Percentiles rank a stretch among this genome's conserved stretches.
These are phyloP conservation scores for Discostella pseudostelligera DNA, from an alignment of 108 stramenopile genomes.

Conservation along the genomic window DNA sequence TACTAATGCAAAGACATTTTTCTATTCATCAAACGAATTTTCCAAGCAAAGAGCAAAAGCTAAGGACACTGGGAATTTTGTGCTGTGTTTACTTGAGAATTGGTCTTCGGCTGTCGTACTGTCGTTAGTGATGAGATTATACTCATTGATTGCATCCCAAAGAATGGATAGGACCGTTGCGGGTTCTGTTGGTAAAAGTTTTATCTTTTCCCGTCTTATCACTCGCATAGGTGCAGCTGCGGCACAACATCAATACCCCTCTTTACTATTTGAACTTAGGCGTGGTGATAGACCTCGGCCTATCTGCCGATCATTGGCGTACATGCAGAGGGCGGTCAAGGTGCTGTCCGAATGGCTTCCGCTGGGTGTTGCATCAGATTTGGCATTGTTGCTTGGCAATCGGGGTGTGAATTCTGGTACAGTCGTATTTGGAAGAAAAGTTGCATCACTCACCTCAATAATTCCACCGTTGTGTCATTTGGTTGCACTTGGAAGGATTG, in stretches of 20 bases:
- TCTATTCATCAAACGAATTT: slow-evolving; percentile 5
- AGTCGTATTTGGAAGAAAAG: slow-evolving; percentile 3
- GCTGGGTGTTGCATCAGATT: slow-evolving; percentile 51
- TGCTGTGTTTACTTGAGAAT: slow-evolving; percentile 58
- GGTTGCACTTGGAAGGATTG: slow-evolving; percentile 35
- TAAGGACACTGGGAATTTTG: slow-evolving; percentile 41
- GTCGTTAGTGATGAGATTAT: slow-evolving; percentile 26
- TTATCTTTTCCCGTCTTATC: slow-evolving; percentile 29
- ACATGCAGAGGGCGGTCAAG: slow-evolving; percentile 39
- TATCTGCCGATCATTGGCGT: slow-evolving; percentile 38
- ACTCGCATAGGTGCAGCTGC: slow-evolving; percentile 61
- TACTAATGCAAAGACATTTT: slow-evolving; percentile 12
- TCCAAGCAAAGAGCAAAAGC: slow-evolving; percentile 7
- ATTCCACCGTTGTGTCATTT: slow-evolving; percentile 35
- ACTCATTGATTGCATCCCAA: not conserved
- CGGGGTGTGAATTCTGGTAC: not conserved
- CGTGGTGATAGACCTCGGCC: slow-evolving; percentile 55
- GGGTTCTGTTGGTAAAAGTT: not conserved
- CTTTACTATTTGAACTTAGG: slow-evolving; percentile 53
- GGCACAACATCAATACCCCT: slow-evolving; percentile 60
- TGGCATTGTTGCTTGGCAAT: slow-evolving; percentile 34
- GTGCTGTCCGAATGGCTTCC: slow-evolving; percentile 37
- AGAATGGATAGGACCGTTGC: not conserved
- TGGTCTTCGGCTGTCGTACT: slow-evolving; percentile 58
- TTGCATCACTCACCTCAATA: slow-evolving; percentile 11